These are phyloP conservation scores for Penicillium hesseltinei DNA, from an alignment of 2,329 filamentous ascomycete genomes.

Conservation along the genomic window DNA sequence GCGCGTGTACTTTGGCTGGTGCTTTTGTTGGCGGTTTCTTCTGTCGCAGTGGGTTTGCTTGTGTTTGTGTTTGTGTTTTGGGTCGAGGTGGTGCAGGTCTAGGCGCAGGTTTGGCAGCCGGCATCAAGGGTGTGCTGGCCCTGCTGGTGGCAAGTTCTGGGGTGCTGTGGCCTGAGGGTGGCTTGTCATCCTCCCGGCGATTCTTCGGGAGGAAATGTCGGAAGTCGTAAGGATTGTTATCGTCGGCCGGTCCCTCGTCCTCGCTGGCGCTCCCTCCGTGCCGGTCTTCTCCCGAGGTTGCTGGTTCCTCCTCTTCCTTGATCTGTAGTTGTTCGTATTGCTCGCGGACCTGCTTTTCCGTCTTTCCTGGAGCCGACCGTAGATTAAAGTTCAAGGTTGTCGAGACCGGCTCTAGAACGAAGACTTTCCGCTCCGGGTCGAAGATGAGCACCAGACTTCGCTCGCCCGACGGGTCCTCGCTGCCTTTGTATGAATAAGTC, in stretches of 20 bases:
- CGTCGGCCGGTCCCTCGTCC: slow-evolving; percentile 44
- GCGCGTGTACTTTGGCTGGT: slow-evolving; percentile 18
- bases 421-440: slow-evolving; percentile 69
- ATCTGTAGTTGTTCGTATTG: slow-evolving; percentile 65
- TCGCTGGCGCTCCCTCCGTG: slow-evolving; percentile 32
- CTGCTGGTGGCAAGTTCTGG: slow-evolving; percentile 39
- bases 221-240: slow-evolving; percentile 50
- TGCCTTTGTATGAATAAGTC: slow-evolving; percentile 43
- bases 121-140: slow-evolving; percentile 35
- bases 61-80: slow-evolving; percentile 32
- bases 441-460: slow-evolving; percentile 63
- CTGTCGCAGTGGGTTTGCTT: slow-evolving; percentile 36
- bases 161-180: slow-evolving; percentile 34
- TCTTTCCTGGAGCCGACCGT: slow-evolving; percentile 64
- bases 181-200: slow-evolving; percentile 35
- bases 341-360: slow-evolving; percentile 63
- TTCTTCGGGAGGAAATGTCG: slow-evolving; percentile 49
- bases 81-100: slow-evolving; percentile 27
- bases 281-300: slow-evolving; percentile 33
- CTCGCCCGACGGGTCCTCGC: slow-evolving; percentile 38
- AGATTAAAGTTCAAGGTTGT: slow-evolving; percentile 88
- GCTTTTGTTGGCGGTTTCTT: slow-evolving; percentile 24
- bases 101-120: slow-evolving; percentile 28
- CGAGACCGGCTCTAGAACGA: slow-evolving; percentile 77
- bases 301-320: slow-evolving; percentile 37